phyloP scores from a whole-genome alignment of 208 protist genomes.

The Leishmania major region DNA sequence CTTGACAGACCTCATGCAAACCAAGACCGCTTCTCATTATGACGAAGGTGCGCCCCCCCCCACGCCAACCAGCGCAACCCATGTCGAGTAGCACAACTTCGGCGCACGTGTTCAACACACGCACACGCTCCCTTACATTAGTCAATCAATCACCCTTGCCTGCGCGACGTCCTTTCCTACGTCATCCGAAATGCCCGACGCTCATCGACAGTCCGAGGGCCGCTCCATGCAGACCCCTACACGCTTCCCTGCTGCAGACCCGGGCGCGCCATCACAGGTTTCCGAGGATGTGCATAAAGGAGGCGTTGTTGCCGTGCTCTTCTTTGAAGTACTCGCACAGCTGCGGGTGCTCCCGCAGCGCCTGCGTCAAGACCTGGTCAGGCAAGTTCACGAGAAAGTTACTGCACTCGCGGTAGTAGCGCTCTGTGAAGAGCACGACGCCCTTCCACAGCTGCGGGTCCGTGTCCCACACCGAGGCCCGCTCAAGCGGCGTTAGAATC shows the following conservation, averaged over 20 bases:
- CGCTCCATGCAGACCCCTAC: background rate
- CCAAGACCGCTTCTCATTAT: background rate
- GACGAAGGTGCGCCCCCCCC: background rate
- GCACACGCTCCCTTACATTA: background rate
- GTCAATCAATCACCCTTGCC: background rate
- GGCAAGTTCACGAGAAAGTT: conserved; percentile 75
- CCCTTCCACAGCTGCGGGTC: conserved; percentile 75
- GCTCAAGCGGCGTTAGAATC: conserved; percentile 62
- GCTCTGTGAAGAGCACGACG: conserved; percentile 66
- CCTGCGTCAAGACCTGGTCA: conserved; percentile 69
- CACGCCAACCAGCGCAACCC: background rate
- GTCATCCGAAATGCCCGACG: background rate
- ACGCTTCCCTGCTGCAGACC: no score
- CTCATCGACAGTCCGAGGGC: background rate
- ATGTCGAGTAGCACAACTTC: background rate
- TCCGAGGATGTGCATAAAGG: conserved; percentile 69
- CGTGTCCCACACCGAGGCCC: conserved; percentile 55
- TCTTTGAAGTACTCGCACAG: conserved; percentile 63
- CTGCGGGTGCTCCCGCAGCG: conserved; percentile 47
- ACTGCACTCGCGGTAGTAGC: conserved; percentile 77
- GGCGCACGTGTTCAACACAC: background rate
- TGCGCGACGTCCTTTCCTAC: background rate
- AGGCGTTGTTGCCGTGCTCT: conserved; percentile 81
- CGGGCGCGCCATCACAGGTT: conserved; percentile 33
- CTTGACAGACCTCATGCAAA: background rate